Evolutionary conservation across 768 basidiomycete genomes (phyloP), one percentile per base, ranked within the genome.

Genomic region (Hebeloma cylindrosporum): DNA sequence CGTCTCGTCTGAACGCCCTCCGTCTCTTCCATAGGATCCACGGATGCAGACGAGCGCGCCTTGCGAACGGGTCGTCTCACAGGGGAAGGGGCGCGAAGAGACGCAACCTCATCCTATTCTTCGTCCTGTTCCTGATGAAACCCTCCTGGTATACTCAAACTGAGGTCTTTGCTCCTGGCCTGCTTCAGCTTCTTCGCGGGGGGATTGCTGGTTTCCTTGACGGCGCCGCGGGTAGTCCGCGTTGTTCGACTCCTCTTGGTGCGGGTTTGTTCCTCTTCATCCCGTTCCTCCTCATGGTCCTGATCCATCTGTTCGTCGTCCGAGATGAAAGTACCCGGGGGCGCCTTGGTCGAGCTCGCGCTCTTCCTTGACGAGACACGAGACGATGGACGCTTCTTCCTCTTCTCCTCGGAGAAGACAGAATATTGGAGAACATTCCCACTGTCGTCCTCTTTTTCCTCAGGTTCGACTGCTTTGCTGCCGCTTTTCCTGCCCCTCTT

Each of bases 121-220:
- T 72, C 68, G 2, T 54, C 61, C 13, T 61, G 53, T 7, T 60
- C 56, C 5, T 66, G 67, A 5, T 60, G 68, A 3, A 77, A 51
- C 5, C 65, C 61, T 25, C 76, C 76, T 2, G 76, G 76, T 38
- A 78, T 66, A 33, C 63, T 69, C 44, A 62, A 66, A 35, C 57
- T 29, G 35, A 45, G 40, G 50, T 53, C 47, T 25, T 45, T 35
- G n/a, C 50, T 34, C 40, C 53, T 58, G 10, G 26, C 40, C 43
- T 60, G 58, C 11, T 56, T 49, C 4, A 51, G 54, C 22, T 58
- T 59, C 51, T 54, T 56, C 11, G 52, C 54, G n/a, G 56, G 51
- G n/a, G 56, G 57, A 38, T 57, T 57, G 8, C 17, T 22, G 45
- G 14, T 28, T 21, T 32, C n/a, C 39, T 21, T 31, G 26, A 23